These are phyloP conservation scores for Fusarium chaquense DNA, from an alignment of 2,329 filamentous ascomycete species.

Conservation along the genomic window DNA sequence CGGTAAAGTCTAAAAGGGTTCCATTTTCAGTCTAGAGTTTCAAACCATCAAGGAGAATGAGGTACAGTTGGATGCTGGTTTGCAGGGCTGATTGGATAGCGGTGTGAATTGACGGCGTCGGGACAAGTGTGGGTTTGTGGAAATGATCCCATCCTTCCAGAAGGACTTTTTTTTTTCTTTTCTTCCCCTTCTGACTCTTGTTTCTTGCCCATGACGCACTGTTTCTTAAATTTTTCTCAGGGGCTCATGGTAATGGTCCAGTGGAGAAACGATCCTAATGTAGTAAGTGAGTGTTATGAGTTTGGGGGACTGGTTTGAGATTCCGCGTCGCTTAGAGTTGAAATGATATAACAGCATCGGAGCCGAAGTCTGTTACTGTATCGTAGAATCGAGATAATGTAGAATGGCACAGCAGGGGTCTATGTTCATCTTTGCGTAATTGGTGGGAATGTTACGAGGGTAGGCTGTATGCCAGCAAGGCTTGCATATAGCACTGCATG, in stretches of 20 bases:
- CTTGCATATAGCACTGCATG: conserved; percentile 2
- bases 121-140: conserved; percentile 39
- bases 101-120: conserved; percentile 41
- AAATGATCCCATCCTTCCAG: conserved; percentile 44
- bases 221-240: background rate
- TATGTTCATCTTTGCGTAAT: background rate
- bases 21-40: conserved; percentile 7
- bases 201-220: conserved; percentile 15
- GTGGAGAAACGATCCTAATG: conserved; percentile 1
- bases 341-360: conserved; percentile 26
- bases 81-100: conserved; percentile 48
- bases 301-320: conserved; percentile 1
- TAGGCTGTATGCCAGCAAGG: conserved; percentile 6
- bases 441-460: background rate
- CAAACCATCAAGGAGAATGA: background rate
- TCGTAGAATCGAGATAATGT: background rate
- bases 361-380: background rate
- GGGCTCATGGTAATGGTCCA: background rate
- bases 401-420: background rate
- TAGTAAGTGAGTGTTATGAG: background rate
- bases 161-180: conserved; percentile 25
- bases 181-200: background rate
- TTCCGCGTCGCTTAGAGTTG: background rate
- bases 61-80: conserved; percentile 16
- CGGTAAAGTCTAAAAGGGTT: conserved; percentile 28